Evolutionary conservation across 306 rosid species (phyloP).

Genomic region (Arachis stenosperma): DNA sequence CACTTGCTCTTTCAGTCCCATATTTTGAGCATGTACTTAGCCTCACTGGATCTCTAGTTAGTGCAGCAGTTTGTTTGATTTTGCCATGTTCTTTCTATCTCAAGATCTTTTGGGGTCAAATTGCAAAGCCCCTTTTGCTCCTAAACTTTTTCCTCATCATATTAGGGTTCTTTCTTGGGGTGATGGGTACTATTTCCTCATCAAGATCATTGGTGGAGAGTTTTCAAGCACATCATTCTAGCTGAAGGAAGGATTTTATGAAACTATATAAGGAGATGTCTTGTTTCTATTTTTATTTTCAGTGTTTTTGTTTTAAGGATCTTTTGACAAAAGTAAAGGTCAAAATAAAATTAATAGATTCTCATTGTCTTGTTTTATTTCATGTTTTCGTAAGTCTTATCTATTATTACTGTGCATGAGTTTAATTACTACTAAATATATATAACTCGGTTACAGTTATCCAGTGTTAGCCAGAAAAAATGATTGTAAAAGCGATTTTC

Average conservation of each 20-base stretch:
- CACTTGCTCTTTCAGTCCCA: slow-evolving; percentile 65
- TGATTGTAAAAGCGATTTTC: too few relatives aligned
- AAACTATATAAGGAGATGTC: not conserved
- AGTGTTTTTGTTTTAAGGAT: not conserved
- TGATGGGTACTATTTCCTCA: slow-evolving; percentile 66
- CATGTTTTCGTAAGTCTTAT: too few relatives aligned
- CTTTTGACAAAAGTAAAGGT: too few relatives aligned
- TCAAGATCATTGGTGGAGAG: slow-evolving; percentile 44
- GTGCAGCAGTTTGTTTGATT: slow-evolving; percentile 48
- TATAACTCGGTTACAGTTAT: too few relatives aligned
- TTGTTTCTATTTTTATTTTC: too few relatives aligned
- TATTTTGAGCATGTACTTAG: slow-evolving; percentile 68
- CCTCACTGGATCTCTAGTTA: slow-evolving; percentile 79
- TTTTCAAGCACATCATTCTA: slow-evolving; percentile 37
- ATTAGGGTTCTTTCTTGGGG: slow-evolving; percentile 58
- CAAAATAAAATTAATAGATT: too few relatives aligned
- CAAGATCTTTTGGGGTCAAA: slow-evolving; percentile 66
- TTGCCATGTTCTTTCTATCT: slow-evolving; percentile 65
- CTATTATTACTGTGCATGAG: too few relatives aligned
- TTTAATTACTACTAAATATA: too few relatives aligned
- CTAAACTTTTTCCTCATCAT: slow-evolving; percentile 49
- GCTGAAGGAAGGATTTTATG: slow-evolving; percentile 3
- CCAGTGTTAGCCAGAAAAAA: too few relatives aligned
- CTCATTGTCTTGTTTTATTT: too few relatives aligned
- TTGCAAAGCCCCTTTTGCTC: slow-evolving; percentile 44